Evolutionary conservation across 1,284 basidiomycete species (phyloP), one percentile per base, ranked within the genome.

Genomic region (Caloboletus inedulis): DNA sequence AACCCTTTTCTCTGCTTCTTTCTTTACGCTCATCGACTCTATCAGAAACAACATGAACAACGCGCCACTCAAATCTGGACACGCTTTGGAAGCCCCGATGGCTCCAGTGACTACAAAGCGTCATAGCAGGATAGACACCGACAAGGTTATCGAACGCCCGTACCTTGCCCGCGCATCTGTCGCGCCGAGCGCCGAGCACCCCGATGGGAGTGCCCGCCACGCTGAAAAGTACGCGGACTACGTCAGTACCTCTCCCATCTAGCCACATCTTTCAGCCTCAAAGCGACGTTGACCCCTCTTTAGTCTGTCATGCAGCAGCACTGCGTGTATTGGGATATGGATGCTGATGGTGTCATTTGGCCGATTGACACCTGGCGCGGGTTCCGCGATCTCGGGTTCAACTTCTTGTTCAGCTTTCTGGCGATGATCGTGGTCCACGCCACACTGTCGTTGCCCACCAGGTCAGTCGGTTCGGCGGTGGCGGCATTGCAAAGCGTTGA

Each of bases 291-390:
- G 16, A 7, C n/a, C 30, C 23, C 19, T 40, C 8, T 13, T 12
- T 43, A 66, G 65, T 67, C 65, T 9, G 65, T 69, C 42, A 52
- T 78, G 58, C 75, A 77, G 54, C 75, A 75, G 54, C 76, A 78
- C 57, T 68, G 71, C 56, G 49, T 66, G 16, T 77, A 74, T 58
- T 77, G 77, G 59, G 77, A 77, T 47, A 57, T 56, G 12, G 76
- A 75, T 56, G 23, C 46, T 10, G 76, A 79, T 52, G 74, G 75
- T 16, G 54, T 78, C 37, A 71, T 79, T 46, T 78, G 74, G 71
- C 78, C 77, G 3, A 58, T 61, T 12, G 74, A 79, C 53, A 79
- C 78, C 12, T 77, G 67, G 64, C 64, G 64, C 25, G 74, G 71
- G 7, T 75, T 78, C 59, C 66, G 70, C 49, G 66, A 68, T 41